These are phyloP conservation scores for Oryza officinalis DNA, from an alignment of 176 grass and related monocot genomes.

Conservation along the genomic window DNA sequence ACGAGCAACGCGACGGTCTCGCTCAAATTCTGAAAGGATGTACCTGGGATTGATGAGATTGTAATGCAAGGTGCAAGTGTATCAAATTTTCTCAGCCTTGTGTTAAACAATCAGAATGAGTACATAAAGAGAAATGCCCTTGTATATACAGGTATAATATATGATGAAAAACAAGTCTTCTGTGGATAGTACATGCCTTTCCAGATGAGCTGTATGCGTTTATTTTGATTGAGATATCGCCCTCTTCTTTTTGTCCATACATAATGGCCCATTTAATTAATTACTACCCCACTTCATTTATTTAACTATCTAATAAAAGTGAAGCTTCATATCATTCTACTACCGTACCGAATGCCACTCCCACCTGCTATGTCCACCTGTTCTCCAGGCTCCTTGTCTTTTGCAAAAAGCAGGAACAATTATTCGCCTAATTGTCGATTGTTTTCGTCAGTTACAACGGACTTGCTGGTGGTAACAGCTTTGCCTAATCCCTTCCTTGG, in stretches of 20 bases:
- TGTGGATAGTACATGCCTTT: conserved; percentile 32
- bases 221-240: conserved; percentile 34
- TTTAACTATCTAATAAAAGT: conserved; percentile 18
- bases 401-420: conserved; percentile 10
- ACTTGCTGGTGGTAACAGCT: conserved; percentile 6
- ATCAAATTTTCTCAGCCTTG: conserved; percentile 50
- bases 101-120: conserved; percentile 52
- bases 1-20: conserved; percentile 53
- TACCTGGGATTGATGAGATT: conserved; percentile 38
- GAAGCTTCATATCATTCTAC: not conserved
- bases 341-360: conserved; percentile 33
- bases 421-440: conserved; percentile 13
- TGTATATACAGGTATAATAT: conserved; percentile 74
- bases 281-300: conserved; percentile 33
- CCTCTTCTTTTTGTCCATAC: conserved; percentile 11
- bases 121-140: conserved; percentile 51
- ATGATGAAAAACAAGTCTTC: conserved; percentile 38
- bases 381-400: not conserved
- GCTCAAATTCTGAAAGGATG: conserved; percentile 60
- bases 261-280: conserved; percentile 1
- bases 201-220: conserved; percentile 42
- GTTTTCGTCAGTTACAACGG: conserved; percentile 14
- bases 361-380: conserved; percentile 1
- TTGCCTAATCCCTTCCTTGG: conserved; percentile 48
- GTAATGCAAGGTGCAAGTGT: conserved; percentile 22